Evolutionary conservation across 306 rosid species (phyloP).

Genomic region (Quercus agrifolia): DNA sequence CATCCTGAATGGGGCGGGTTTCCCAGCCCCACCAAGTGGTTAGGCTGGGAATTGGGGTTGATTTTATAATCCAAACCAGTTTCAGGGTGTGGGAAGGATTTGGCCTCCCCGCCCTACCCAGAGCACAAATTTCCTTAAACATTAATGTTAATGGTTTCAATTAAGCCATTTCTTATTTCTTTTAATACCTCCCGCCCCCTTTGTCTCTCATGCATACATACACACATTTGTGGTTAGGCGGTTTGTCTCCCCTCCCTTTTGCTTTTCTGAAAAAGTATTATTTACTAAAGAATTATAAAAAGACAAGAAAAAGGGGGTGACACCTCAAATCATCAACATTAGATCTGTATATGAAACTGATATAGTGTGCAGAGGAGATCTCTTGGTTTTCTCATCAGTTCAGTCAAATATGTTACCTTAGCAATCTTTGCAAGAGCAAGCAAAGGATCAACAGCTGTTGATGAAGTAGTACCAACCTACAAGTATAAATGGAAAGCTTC

Average conservation of each 20-base stretch:
- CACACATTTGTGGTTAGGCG: no score
- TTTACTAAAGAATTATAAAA: background rate
- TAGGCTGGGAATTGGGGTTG: no score
- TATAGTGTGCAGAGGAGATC: background rate
- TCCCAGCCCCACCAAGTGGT: no score
- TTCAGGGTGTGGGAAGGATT: no score
- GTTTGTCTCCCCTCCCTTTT: background rate
- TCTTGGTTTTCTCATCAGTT: conserved; percentile 10
- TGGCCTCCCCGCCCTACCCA: no score
- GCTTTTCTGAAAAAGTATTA: background rate
- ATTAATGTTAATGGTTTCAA: no score
- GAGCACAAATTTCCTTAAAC: no score
- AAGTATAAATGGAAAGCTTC: conserved; percentile 15
- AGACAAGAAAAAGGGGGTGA: background rate
- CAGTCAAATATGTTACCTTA: conserved; percentile 48
- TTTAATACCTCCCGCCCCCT: no score
- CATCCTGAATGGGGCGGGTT: no score
- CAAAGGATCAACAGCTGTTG: conserved; percentile 91
- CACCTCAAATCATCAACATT: background rate
- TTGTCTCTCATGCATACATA: no score
- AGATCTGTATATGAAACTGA: background rate
- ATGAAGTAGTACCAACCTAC: conserved; percentile 95
- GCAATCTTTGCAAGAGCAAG: conserved; percentile 58
- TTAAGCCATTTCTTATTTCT: no score
- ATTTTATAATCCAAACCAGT: no score